A percentile compares a stretch with the other conserved stretches of the same genome.
Conservation (phyloP, 2,329 filamentous ascomycete genomes). For the Penicillium sp. region DNA sequence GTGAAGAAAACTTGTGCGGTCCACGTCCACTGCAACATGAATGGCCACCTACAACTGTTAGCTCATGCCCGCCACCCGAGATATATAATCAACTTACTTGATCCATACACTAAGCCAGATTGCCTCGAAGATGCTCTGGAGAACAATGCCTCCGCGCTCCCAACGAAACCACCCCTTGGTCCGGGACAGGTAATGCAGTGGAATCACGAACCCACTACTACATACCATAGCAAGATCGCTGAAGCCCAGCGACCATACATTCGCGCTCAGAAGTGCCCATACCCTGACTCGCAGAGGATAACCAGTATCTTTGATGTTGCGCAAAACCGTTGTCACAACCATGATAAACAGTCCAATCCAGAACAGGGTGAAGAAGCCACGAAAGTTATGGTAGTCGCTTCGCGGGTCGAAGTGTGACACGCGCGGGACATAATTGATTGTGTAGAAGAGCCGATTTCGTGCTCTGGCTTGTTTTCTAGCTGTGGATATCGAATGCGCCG, state of each 20-base stretch:
- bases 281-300: slow-evolving; percentile 83
- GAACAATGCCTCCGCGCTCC: slow-evolving; percentile 74
- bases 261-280: slow-evolving; percentile 85
- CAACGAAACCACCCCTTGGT: slow-evolving; percentile 68
- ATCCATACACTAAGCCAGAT: slow-evolving; percentile 85
- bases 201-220: slow-evolving; percentile 72
- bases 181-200: slow-evolving; percentile 72
- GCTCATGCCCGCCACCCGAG: not conserved
- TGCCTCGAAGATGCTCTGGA: slow-evolving; percentile 83
- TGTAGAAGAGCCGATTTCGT: slow-evolving; percentile 85
- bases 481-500: slow-evolving; percentile 80
- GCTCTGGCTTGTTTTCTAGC: slow-evolving; percentile 84
- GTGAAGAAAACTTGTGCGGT: slow-evolving; percentile 95
- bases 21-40: slow-evolving; percentile 90
- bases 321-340: slow-evolving; percentile 90
- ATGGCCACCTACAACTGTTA: slow-evolving; percentile 67
- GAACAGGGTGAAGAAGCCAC: slow-evolving; percentile 97
- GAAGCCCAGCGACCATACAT: slow-evolving; percentile 83
- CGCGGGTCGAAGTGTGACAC: slow-evolving; percentile 94
- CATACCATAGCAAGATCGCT: slow-evolving; percentile 86
- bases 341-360: slow-evolving; percentile 98
- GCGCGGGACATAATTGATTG: slow-evolving; percentile 85
- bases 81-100: slow-evolving; percentile 49
- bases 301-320: slow-evolving; percentile 93
- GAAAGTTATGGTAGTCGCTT: slow-evolving; percentile 91